Evolutionary conservation across 345 rosid genomes (phyloP).

Genomic region (Boechera divaricarpa): DNA sequence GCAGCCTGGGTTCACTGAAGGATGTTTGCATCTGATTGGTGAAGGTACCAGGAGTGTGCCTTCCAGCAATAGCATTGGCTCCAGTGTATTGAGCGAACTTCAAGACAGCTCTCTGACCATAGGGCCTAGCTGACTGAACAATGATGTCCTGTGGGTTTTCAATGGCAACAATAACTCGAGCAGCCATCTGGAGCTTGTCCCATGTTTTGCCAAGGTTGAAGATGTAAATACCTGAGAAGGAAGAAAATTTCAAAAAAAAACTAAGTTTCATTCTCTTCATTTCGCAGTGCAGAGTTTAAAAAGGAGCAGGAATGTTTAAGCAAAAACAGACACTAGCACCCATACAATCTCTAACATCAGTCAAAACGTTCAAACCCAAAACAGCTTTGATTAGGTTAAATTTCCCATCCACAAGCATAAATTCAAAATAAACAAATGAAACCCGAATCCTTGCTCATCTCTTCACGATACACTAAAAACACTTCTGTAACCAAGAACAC

Average conservation of each 20-base stretch:
- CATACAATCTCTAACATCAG: background rate
- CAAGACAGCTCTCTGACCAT: constrained; percentile 95
- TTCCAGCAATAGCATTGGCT: constrained; percentile 95
- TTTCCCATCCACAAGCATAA: background rate
- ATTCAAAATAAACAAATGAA: background rate
- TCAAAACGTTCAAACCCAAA: background rate
- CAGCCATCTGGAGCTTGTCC: constrained; percentile 92
- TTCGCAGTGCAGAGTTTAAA: background rate
- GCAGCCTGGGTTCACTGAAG: constrained; percentile 83
- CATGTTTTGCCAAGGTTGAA: constrained; percentile 92
- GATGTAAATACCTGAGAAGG: constrained; percentile 70
- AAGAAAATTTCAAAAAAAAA: too few species aligned
- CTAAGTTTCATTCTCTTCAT: background rate
- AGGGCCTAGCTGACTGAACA: constrained; percentile 97
- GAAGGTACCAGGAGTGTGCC: constrained; percentile 99
- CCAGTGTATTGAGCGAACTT: constrained; percentile 97
- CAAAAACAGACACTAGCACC: background rate
- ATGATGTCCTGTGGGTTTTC: constrained; percentile 93
- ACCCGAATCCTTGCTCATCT: background rate
- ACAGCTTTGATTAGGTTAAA: background rate
- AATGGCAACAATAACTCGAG: constrained; percentile 81
- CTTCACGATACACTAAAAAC: background rate
- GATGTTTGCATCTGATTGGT: constrained; percentile 95
- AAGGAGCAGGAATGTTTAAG: too few species aligned
- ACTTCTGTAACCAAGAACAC: background rate